Evolutionary conservation across 768 basidiomycete species (phyloP).

Genomic region (Hygrocybe coccinea): DNA sequence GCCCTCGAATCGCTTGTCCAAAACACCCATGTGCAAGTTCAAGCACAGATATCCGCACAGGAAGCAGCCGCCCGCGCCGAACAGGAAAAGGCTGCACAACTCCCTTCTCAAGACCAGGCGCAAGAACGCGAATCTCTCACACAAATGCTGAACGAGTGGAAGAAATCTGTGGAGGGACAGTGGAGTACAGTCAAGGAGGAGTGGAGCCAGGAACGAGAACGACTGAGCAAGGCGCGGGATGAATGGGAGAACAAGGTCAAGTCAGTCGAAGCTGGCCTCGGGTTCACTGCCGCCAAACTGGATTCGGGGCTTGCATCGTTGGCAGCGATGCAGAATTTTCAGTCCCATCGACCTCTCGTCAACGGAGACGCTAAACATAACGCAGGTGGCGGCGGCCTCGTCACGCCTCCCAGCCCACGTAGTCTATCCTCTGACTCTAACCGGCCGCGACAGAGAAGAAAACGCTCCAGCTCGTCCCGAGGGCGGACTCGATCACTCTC

Average conservation of each 20-base stretch:
- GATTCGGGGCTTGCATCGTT: constrained; percentile 10
- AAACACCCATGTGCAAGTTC: constrained; percentile 4
- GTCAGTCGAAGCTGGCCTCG: constrained; percentile 51
- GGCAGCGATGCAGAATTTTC: constrained; percentile 27
- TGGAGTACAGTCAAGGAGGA: constrained; percentile 72
- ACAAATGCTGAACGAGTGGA: constrained; percentile 64
- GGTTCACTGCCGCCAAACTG: constrained; percentile 24
- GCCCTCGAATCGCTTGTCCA: constrained; percentile 62
- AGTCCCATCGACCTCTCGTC: constrained; percentile 27
- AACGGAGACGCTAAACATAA: constrained; percentile 39
- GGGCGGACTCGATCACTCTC: constrained; percentile 21
- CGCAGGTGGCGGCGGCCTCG: constrained; percentile 45
- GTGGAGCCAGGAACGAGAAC: constrained; percentile 76
- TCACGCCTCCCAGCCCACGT: constrained; percentile 73
- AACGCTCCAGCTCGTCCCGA: constrained; percentile 24
- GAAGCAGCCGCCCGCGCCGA: constrained; percentile 10
- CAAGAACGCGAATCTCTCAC: constrained; percentile 42
- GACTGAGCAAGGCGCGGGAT: constrained; percentile 65
- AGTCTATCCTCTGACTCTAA: constrained; percentile 63
- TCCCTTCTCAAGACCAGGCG: constrained; percentile 24
- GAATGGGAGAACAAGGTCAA: constrained; percentile 72
- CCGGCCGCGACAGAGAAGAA: constrained; percentile 36
- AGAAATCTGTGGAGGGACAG: constrained; percentile 69
- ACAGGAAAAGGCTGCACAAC: constrained; percentile 28
- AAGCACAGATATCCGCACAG: constrained; percentile 9